A percentile compares a stretch with the other conserved stretches of the same genome.
phyloP scores from a whole-genome alignment of 495 filamentous ascomycete species.

The Recurvomyces mirabilis region DNA sequence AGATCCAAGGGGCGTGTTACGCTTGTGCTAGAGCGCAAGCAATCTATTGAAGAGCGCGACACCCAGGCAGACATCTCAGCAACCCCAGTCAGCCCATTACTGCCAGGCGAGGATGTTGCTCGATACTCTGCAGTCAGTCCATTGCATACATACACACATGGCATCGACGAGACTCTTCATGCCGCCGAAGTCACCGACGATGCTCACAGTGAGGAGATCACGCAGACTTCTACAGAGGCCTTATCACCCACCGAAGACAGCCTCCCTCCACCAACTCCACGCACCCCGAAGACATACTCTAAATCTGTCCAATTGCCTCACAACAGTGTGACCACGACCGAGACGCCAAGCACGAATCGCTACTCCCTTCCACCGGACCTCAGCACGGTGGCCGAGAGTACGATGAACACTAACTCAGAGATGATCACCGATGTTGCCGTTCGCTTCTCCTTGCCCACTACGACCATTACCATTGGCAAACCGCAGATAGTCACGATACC shows the following conservation, averaged over 20 bases:
- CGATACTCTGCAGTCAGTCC: constrained; percentile 21
- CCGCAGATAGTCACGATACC: constrained; percentile 21
- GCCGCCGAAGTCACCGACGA: not conserved
- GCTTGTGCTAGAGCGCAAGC: not conserved
- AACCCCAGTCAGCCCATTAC: constrained; percentile 16
- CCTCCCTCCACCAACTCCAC: constrained; percentile 15
- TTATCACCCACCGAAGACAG: constrained; percentile 1
- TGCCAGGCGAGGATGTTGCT: constrained; percentile 12
- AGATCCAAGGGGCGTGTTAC: constrained; percentile 9
- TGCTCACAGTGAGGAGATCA: not conserved
- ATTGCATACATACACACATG: constrained; percentile 16
- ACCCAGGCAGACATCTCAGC: not conserved
- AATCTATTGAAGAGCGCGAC: not conserved
- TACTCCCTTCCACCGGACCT: constrained; percentile 19
- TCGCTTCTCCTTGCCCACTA: constrained; percentile 22
- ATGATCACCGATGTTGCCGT: constrained; percentile 22
- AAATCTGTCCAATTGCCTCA: constrained; percentile 20
- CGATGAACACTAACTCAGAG: constrained; percentile 18
- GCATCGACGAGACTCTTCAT: constrained; percentile 20
- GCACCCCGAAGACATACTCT: constrained; percentile 18
- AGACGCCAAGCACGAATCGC: constrained; percentile 14
- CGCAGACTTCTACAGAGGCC: not conserved
- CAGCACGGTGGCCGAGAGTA: constrained; percentile 15
- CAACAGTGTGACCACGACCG: constrained; percentile 1
- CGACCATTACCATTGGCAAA: constrained; percentile 18